Base-by-base conservation (phyloP, 495 filamentous ascomycete species). In the Terfezia claveryi region DNA sequence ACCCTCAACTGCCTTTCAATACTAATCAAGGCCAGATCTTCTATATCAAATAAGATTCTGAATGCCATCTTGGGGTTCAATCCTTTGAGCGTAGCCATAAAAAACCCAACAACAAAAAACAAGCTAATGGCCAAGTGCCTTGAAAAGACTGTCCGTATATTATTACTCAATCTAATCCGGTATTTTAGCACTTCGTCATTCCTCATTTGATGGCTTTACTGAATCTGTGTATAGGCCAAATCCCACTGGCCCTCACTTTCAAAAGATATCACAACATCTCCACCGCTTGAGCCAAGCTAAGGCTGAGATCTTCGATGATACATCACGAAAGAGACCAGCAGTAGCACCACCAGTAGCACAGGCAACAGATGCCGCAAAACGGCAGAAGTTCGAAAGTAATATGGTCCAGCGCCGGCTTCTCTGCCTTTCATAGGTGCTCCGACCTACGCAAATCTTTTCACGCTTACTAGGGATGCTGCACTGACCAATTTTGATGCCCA, bases 41-140 rank as follows among this genome's bases (percentile, higher is more conserved):
- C 78, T 37, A 81, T 92, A 56, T 75, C 85, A 23, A 85, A 78
- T 66, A 88, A 87, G 62, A 92, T 96, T 57, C 68, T 94, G 51
- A 81, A 78, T 62, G 75, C 82, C 2, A 73, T 96, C 23, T 68
- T 96, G n/a, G 85, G 79, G 60, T 99, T 94, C 73, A 92, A 92
- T 66, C 91, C 91, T 8, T 68, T 93, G 8, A 84, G 80, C 61
- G 78, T 81, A 57, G 81, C 82, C 49, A 80, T 77, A 59, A 76
- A 77, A 7, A 81, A 85, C 12, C 76, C 92, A 69, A 88, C 83
- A 0, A 74, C 84, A 4, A 83, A 80, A 62, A 74, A 76, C 37
- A 86, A 81, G 54, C 79, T 99, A 38, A 77, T 85, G 44, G 72
- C 94, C 52, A 85, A 82, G 68, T 94, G 87, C 1, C 91, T 96